Evolutionary conservation across 176 grass and related monocot species (phyloP), one percentile per base, ranked within the genome.

Genomic region (Coix lacrymajobi): DNA sequence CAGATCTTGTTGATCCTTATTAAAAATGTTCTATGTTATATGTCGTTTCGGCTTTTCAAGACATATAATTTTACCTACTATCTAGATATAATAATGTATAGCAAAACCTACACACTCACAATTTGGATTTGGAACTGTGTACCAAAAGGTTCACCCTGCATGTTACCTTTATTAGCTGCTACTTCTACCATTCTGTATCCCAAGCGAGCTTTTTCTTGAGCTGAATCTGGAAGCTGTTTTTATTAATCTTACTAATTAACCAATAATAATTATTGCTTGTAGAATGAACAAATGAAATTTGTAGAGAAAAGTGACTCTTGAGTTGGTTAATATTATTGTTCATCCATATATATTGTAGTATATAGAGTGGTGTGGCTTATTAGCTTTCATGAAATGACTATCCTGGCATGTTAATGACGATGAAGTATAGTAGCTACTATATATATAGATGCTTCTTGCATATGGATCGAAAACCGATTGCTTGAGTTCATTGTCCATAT

Each of bases 371-470:
- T 44, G 16, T 44, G 37, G 26, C 28, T 78, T 79, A 26, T 78
- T 79, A 26, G 40, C 28, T 79, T 79, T 79, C 28, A 49, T 66
- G 62, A 44, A 66, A 79, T 66, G 11, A 79, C 17, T 66, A 7
- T n/a, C 29, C 19, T 52, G 26, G 10, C 29, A 19, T 74, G 17
- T 74, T 74, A 73, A 71, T 43, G 14, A 29, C 26, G 14, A 29
- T 45, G 0, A 45, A 46, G 41, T 33, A 36, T 20, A 28, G 20
- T 68, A 65, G 29, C 26, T 65, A 44, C 13, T 64, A 40, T 60
- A 25, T 25, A 25, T 71, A 28, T 43, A 44, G 25, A 24, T 44
- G 34, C 37, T 69, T 67, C 66, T 41, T 73, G 70, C 70, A 73
- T 31, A 72, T 48, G 41, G 8, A 72, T 48, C 25, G 8, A 45